phyloP scores from a whole-genome alignment of 1,284 basidiomycete species.

The Marasmius fiardii region DNA sequence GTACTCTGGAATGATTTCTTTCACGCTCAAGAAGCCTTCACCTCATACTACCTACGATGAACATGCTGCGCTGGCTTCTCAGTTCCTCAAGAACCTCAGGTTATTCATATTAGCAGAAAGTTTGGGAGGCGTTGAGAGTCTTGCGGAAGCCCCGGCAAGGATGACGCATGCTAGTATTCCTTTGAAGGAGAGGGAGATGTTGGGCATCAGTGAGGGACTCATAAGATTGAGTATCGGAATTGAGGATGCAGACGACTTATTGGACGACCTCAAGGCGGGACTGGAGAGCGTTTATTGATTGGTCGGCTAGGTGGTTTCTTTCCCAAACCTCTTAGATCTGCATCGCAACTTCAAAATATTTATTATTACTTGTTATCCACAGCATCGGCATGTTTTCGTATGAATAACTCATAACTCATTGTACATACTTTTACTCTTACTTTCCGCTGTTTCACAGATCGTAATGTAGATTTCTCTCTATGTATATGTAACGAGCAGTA shows the following conservation, averaged over 20 bases:
- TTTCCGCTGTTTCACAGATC: no score
- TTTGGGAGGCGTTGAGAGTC: slow-evolving; percentile 88
- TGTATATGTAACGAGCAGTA: no score
- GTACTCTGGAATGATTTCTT: slow-evolving; percentile 83
- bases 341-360: no score
- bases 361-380: no score
- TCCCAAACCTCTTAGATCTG: no score
- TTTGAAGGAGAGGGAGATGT: slow-evolving; percentile 56
- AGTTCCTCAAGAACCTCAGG: slow-evolving; percentile 66
- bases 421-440: no score
- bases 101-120: slow-evolving; percentile 89
- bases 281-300: slow-evolving; percentile 34
- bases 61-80: slow-evolving; percentile 38
- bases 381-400: no score
- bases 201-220: slow-evolving; percentile 83
- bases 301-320: background rate
- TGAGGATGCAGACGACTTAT: slow-evolving; percentile 79
- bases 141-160: slow-evolving; percentile 79
- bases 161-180: slow-evolving; percentile 89
- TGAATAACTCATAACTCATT: no score
- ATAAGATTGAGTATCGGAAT: slow-evolving; percentile 86
- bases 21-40: slow-evolving; percentile 56
- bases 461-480: no score
- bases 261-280: slow-evolving; percentile 72
- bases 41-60: background rate